These are phyloP conservation scores for Teratosphaeria zuluensis DNA, from an alignment of 2,329 filamentous ascomycete genomes.

Conservation along the genomic window DNA sequence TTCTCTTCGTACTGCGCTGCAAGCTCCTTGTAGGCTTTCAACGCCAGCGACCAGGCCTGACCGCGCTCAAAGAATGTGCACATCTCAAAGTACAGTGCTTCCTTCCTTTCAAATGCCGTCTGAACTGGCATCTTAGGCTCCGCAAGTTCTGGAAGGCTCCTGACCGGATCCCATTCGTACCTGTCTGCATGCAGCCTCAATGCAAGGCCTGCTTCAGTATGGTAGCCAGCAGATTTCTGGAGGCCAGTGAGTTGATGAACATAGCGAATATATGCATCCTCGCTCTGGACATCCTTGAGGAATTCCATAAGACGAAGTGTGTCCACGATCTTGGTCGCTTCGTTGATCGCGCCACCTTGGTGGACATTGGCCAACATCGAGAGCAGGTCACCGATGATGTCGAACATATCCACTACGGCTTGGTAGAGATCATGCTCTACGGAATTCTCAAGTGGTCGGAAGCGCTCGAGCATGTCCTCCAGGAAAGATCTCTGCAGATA, in stretches of 20 bases:
- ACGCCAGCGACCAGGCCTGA: conserved; percentile 82
- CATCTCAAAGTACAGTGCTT: conserved; percentile 85
- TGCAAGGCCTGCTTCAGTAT: conserved; percentile 79
- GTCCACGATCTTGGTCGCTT: conserved; percentile 77
- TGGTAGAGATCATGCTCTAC: conserved; percentile 64
- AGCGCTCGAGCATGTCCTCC: conserved; percentile 70
- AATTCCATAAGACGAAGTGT: conserved; percentile 91
- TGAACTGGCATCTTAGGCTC: conserved; percentile 77
- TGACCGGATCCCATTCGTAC: conserved; percentile 78
- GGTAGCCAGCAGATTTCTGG: conserved; percentile 66
- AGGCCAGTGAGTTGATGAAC: conserved; percentile 81
- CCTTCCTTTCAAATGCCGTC: conserved; percentile 83
- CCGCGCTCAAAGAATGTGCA: conserved; percentile 91
- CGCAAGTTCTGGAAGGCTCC: conserved; percentile 52
- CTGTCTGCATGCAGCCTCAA: conserved; percentile 84
- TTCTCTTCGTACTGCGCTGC: conserved; percentile 85
- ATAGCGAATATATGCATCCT: conserved; percentile 92
- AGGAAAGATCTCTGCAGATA: conserved; percentile 90
- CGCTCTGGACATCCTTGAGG: conserved; percentile 89
- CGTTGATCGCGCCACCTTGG: conserved; percentile 54
- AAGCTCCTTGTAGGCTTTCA: conserved; percentile 83
- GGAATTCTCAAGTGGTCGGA: conserved; percentile 57
- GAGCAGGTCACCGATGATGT: conserved; percentile 79
- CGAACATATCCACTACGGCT: conserved; percentile 68
- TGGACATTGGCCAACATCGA: conserved; percentile 87